Conservation (phyloP, 2,329 filamentous ascomycete genomes). For the Xylaria sp. region DNA sequence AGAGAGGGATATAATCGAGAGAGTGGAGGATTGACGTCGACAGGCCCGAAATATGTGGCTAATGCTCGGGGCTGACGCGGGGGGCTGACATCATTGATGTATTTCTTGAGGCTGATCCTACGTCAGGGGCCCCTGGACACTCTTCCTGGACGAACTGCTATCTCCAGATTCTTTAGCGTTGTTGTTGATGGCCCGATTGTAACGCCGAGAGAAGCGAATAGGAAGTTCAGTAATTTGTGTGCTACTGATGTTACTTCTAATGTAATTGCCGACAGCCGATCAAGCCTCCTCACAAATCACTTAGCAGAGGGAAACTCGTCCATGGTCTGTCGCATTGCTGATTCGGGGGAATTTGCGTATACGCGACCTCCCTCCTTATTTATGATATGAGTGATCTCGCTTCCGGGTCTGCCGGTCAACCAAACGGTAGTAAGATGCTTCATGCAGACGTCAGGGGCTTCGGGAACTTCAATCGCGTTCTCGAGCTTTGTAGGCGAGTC, state of each 20-base stretch:
- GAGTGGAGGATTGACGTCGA: conserved; percentile 34
- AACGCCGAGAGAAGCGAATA: neutral
- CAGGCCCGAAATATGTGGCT: conserved; percentile 23
- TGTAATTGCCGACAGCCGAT: neutral
- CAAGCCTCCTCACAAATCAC: neutral
- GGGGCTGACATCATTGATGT: conserved; percentile 29
- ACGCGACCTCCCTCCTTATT: conserved; percentile 46
- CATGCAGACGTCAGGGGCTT: conserved; percentile 41
- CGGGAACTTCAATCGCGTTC: conserved; percentile 48
- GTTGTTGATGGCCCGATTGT: neutral
- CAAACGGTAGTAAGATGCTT: conserved; percentile 49
- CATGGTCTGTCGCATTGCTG: conserved; percentile 49
- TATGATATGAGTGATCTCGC: conserved; percentile 48
- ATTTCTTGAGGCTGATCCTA: conserved; percentile 15
- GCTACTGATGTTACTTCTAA: too few species aligned
- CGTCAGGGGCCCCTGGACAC: conserved; percentile 17
- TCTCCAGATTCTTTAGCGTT: neutral
- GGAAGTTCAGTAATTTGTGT: neutral
- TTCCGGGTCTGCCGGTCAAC: conserved; percentile 46
- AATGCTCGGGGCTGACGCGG: conserved; percentile 21
- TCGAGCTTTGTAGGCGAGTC: conserved; percentile 49
- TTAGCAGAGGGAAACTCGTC: conserved; percentile 38
- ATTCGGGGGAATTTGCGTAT: conserved; percentile 45
- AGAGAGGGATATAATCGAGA: conserved; percentile 27
- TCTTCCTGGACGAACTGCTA: too few species aligned